Evolutionary conservation across 2,329 filamentous ascomycete species (phyloP).

Genomic region (Colletotrichum limetticola): DNA sequence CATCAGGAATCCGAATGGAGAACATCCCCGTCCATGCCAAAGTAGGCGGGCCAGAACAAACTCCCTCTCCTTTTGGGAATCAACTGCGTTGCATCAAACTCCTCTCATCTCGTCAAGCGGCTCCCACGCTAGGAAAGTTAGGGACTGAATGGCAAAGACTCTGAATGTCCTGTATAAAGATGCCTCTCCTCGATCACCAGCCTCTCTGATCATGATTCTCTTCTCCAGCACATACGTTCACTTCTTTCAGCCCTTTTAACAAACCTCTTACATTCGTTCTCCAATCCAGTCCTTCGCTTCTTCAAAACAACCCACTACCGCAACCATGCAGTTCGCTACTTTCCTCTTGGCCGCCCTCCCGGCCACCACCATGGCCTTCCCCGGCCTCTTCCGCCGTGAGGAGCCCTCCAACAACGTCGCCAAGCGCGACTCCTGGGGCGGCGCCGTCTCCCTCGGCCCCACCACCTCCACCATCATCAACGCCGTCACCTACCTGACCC

Average conservation of each 20-base stretch:
- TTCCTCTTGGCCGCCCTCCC: slow-evolving; percentile 10
- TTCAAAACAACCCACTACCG: neutral
- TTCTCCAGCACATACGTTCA: neutral
- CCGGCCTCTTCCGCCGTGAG: slow-evolving; percentile 18
- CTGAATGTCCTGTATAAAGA: neutral
- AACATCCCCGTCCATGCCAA: neutral
- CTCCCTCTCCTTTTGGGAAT: neutral
- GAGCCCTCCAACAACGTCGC: slow-evolving; percentile 18
- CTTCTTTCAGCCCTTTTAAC: slow-evolving; percentile 5
- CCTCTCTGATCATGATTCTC: neutral
- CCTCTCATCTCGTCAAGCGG: slow-evolving; percentile 13
- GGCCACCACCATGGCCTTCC: slow-evolving; percentile 21
- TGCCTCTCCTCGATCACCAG: neutral
- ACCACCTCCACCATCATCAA: slow-evolving; percentile 45
- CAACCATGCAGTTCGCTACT: slow-evolving; percentile 19
- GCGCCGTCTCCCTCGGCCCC: slow-evolving; percentile 27
- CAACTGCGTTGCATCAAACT: slow-evolving; percentile 5
- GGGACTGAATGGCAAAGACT: neutral
- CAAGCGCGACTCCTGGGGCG: slow-evolving; percentile 20
- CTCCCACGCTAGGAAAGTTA: neutral
- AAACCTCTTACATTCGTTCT: slow-evolving; percentile 3
- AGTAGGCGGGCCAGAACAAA: neutral
- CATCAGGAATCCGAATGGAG: slow-evolving; percentile 1
- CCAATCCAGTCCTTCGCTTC: neutral
- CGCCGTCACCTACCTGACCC: slow-evolving; percentile 52